phyloP scores from a whole-genome alignment of 2,329 filamentous ascomycete species.

The Blastomyces parvus region DNA sequence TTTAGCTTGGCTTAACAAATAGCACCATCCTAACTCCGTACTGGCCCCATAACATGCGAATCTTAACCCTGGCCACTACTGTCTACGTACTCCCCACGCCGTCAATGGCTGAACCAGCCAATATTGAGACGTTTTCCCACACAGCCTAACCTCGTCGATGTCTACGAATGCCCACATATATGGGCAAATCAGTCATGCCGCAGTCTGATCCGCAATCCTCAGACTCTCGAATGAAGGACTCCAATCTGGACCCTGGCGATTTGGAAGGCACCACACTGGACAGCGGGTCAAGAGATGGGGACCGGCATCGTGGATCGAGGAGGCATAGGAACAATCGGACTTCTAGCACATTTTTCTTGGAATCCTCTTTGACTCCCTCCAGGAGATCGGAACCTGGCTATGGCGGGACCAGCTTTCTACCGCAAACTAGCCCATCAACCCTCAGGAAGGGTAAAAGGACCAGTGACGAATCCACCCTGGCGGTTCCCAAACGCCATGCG shows the following conservation, averaged over 20 bases:
- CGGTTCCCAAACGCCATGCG: constrained; percentile 27
- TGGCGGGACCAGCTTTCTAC: not conserved
- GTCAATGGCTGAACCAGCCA: not conserved
- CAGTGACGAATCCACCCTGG: constrained; percentile 27
- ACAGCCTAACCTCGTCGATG: not conserved
- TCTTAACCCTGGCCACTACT: not conserved
- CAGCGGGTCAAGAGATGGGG: constrained; percentile 3
- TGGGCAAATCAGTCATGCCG: not conserved
- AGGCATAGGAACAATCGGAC: constrained; percentile 10
- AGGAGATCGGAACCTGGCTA: constrained; percentile 5
- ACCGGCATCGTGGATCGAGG: not conserved
- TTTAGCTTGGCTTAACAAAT: not conserved
- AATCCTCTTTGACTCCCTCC: constrained; percentile 2
- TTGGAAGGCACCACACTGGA: constrained; percentile 4
- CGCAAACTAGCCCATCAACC: not conserved
- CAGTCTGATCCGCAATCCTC: not conserved
- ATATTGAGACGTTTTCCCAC: not conserved
- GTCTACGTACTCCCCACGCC: not conserved
- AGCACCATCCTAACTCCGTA: not conserved
- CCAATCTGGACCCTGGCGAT: not conserved
- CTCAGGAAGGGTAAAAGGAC: constrained; percentile 30
- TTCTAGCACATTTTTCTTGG: constrained; percentile 15
- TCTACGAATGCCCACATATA: not conserved
- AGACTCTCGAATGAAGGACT: not conserved
- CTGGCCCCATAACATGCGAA: not conserved